Base-by-base conservation (phyloP, 1,284 basidiomycete species). In the Malassezia equina region DNA sequence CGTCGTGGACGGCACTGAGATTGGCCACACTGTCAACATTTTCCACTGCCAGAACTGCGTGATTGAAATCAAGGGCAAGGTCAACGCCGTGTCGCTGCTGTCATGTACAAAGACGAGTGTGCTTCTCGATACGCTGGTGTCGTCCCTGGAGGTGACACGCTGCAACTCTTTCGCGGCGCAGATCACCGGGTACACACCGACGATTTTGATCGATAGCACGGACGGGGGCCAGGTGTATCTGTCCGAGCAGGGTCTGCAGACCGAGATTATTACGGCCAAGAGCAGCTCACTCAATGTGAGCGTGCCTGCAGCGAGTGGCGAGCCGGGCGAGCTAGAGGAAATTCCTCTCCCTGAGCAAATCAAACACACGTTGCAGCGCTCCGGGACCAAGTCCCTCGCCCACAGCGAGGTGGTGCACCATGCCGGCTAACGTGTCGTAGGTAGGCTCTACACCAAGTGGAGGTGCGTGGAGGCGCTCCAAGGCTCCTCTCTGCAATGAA, bases 191-290 rank as follows among this genome's bases (percentile, higher is more conserved):
- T 77, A 80, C 2, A 86, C 86, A 25, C 93, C 93, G 1, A 98
- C 90, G 54, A 83, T 99, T 60, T 86, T 93, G 70, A 78, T 99
- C 33, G 94, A 99, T 77, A 85, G 85, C 27, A 93, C 88, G 33
- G 94, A 98, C 76, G 88, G 87, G 15, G 94, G 93, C 8, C 88
- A 91, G 75, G 83, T 99, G 62, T 99, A 89, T 77, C 81, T 99
- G 29, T 90, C 88, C 41, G 86, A 86, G 74, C 82, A 81, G 28
- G 86, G 86, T 63, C 79, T 94, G 51, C 76, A 78, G 43, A 81
- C 83, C 2, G 93, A 96, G 77, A 88, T 99, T 67, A 86, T 90
- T 44, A 93, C 91, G 1, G 85, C 89, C 55, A 96, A 98, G 78
- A 94, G 90, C 76, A 90, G 87, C 70, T 82, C 85, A 28, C 86